A percentile compares a stretch with the other conserved stretches of the same genome.
These are phyloP conservation scores for Mycena galericulata DNA, from an alignment of 768 basidiomycete species.

Conservation along the genomic window DNA sequence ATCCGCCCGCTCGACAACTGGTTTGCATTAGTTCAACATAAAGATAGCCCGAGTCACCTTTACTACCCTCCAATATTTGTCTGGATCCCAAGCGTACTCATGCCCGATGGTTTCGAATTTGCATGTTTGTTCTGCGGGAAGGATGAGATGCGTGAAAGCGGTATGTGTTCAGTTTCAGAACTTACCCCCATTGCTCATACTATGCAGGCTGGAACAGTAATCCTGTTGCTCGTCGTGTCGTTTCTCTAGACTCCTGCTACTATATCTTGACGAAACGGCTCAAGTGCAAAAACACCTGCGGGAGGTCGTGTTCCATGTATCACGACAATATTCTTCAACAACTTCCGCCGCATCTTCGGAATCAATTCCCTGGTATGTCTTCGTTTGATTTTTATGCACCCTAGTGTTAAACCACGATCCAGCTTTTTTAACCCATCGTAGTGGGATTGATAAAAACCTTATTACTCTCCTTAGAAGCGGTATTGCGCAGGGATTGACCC, in stretches of 20 bases:
- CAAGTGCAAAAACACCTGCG: background rate
- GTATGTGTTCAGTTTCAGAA: background rate
- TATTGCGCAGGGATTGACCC: background rate
- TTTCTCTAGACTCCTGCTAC: background rate
- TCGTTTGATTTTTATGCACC: background rate
- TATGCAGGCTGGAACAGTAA: conserved; percentile 11
- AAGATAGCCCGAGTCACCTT: background rate
- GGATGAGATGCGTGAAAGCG: background rate
- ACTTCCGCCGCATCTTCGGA: conserved; percentile 1
- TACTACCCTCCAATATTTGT: too few relatives aligned
- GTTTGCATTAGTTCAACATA: background rate
- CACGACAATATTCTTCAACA: conserved; percentile 11
- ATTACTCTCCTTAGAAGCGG: background rate
- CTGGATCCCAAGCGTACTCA: too few relatives aligned
- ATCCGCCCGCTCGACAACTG: background rate
- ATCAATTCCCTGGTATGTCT: conserved; percentile 10
- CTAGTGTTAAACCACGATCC: background rate
- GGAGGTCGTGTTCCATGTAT: background rate
- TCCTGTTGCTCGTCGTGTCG: conserved; percentile 7
- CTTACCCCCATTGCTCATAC: background rate
- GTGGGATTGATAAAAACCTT: background rate
- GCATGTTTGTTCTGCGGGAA: background rate
- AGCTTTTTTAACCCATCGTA: conserved; percentile 8
- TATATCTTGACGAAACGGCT: background rate
- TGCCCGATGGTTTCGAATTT: too few relatives aligned